phyloP scores from a whole-genome alignment of 148 eudicot genomes.

The Selenicereus undatus region DNA sequence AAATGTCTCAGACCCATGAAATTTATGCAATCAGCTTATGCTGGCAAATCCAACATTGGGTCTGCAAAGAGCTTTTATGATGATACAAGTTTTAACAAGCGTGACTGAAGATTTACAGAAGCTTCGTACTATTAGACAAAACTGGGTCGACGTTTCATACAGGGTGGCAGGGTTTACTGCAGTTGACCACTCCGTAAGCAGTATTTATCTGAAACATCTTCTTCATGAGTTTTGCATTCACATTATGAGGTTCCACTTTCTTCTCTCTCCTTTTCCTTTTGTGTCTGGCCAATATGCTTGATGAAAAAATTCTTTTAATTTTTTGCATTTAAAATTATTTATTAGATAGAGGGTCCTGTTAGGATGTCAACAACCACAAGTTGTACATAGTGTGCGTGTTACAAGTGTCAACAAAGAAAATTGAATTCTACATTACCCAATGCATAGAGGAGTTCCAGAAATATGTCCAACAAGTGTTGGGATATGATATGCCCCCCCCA shows the following conservation, averaged over 20 bases:
- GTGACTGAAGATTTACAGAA: background rate
- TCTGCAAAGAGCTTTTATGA: background rate
- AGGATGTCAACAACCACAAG: too few relatives aligned
- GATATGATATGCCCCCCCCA: background rate
- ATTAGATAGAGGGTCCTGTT: too few relatives aligned
- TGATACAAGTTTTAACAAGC: background rate
- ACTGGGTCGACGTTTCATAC: background rate
- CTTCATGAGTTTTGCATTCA: background rate
- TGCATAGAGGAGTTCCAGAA: background rate
- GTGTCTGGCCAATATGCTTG: too few relatives aligned
- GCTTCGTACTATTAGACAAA: background rate
- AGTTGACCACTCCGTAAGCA: background rate
- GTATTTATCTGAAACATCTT: background rate
- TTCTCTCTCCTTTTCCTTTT: background rate
- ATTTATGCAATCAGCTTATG: background rate
- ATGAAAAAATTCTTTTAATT: background rate
- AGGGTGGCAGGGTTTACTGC: background rate
- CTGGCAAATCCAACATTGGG: background rate
- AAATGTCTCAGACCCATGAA: background rate
- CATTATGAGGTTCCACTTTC: slow-evolving; percentile 1
- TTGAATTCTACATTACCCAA: background rate
- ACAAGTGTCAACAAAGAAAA: background rate
- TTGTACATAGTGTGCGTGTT: background rate
- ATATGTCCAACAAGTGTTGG: background rate
- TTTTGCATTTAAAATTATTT: too few relatives aligned